Evolutionary conservation across 192 early-diverging fungal genomes (phyloP), one percentile per base, ranked within the genome.

Genomic region (Haplosporangium gracile): DNA sequence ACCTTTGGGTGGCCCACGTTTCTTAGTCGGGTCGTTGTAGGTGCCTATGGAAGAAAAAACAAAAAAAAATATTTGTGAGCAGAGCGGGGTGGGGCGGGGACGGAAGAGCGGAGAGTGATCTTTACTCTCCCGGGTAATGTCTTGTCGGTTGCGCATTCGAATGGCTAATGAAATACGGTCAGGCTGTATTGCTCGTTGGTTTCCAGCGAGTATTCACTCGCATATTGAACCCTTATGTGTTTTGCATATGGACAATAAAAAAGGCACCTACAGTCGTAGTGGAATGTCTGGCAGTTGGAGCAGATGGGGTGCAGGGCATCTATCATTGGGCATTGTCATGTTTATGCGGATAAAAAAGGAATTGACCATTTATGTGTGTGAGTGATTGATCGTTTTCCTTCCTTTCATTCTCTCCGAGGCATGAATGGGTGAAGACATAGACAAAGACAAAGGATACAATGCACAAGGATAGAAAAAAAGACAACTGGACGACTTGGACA

Each of bases 1-100:
- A 85, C 96, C 96, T 80, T 89, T 82, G 10, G 79, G 82, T n/a
- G 74, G 78, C 26, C 81, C 87, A 24, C 96, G 80, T 40, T 90
- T 90, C 77, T 90, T 90, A 42, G 89, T 90, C 11, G 89, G 81
- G 74, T 90, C 89, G 32, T 90, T 90, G 74, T 90, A 90, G 16
- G 89, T 90, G 73, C 89, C 87, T 77, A 79, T 39, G 43, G 43
- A 45, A 45, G 43, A 4, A 29, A 68, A 29, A 68, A 68, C 0
- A 26, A 40, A 70, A 40, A 70, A 70, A 40, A 70, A 70, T 42
- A n/a, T 42, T 22, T 47, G 72, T 73, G 43, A 73, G 42, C 39
- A 42, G 42, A 43, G 40, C n/a, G 71, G 38, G 43, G 26, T 8
- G 26, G 45, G 20, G 13, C 2, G 11, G n/a, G 42, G 26, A 26